phyloP scores from a whole-genome alignment of 202 grass and related monocot species.

The Thinopyrum obtusiflorum region DNA sequence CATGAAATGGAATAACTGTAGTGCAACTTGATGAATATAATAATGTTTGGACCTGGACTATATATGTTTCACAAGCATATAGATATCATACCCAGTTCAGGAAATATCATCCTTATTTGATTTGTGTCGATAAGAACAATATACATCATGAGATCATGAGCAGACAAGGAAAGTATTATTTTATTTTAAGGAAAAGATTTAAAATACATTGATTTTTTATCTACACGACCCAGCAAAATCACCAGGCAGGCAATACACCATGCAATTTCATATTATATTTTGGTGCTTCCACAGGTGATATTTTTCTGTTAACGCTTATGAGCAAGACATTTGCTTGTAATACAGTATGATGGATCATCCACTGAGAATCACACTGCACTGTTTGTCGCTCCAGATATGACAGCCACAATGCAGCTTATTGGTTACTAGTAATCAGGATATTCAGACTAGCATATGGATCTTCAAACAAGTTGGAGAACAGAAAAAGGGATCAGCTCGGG shows the following conservation, averaged over 20 bases:
- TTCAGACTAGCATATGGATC: background rate
- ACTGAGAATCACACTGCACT: background rate
- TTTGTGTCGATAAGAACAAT: background rate
- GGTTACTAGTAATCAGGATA: background rate
- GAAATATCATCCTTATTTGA: slow-evolving; percentile 12
- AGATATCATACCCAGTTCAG: background rate
- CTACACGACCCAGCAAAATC: background rate
- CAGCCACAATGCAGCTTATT: slow-evolving; percentile 14
- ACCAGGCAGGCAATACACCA: background rate
- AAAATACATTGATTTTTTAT: background rate
- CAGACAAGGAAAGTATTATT: background rate
- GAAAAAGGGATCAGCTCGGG: background rate
- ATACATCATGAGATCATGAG: slow-evolving; percentile 11
- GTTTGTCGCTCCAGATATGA: background rate
- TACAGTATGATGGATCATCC: background rate
- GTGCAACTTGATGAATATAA: background rate
- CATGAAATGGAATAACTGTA: slow-evolving; percentile 4
- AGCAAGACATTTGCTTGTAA: slow-evolving; percentile 1
- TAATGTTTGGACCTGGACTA: slow-evolving; percentile 1
- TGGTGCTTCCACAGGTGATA: background rate
- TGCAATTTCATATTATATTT: background rate
- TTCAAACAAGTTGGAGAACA: background rate
- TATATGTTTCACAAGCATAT: slow-evolving; percentile 6
- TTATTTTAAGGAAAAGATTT: background rate
- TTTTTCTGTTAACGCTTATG: background rate